phyloP scores from a whole-genome alignment of 495 filamentous ascomycete species.

The Lindgomyces ingoldianus region DNA sequence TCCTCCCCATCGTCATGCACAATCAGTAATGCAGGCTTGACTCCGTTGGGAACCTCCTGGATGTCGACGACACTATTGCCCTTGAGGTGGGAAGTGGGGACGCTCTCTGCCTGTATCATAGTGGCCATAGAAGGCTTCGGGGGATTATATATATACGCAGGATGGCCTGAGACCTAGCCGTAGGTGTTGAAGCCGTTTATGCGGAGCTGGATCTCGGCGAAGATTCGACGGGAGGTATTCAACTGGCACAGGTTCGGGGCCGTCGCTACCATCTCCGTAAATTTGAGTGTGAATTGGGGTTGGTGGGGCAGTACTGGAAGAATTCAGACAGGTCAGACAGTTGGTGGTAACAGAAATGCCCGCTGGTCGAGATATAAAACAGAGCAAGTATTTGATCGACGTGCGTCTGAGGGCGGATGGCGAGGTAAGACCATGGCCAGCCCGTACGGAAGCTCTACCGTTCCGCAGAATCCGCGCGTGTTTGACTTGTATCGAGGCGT shows the following conservation, averaged over 20 bases:
- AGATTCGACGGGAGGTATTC: conserved; percentile 39
- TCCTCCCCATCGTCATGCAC: conserved; percentile 41
- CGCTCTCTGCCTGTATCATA: conserved; percentile 31
- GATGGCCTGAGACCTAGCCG: conserved; percentile 28
- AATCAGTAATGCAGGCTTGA: conserved; percentile 42
- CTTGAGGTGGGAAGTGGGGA: conserved; percentile 33
- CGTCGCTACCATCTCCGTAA: conserved; percentile 38
- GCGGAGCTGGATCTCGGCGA: conserved; percentile 38
- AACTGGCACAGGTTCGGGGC: conserved; percentile 28
- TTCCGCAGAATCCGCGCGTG: conserved; percentile 30
- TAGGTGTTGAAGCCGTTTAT: conserved; percentile 43
- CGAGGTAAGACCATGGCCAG: conserved; percentile 32
- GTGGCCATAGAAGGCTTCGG: conserved; percentile 37
- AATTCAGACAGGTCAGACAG: conserved; percentile 10
- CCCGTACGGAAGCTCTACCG: conserved; percentile 16
- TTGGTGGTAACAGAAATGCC: conserved; percentile 14
- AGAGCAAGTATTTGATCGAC: conserved; percentile 29
- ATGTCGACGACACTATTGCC: conserved; percentile 38
- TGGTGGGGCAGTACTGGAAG: conserved; percentile 25
- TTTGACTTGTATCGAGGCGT: conserved; percentile 7
- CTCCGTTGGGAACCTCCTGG: conserved; percentile 36
- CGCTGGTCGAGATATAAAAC: conserved; percentile 24
- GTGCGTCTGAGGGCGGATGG: conserved; percentile 31
- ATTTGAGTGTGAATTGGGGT: conserved; percentile 7
- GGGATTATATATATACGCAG: conserved; percentile 4